phyloP scores from a whole-genome alignment of 805 yeast species.

The Danielia reshetovae region DNA sequence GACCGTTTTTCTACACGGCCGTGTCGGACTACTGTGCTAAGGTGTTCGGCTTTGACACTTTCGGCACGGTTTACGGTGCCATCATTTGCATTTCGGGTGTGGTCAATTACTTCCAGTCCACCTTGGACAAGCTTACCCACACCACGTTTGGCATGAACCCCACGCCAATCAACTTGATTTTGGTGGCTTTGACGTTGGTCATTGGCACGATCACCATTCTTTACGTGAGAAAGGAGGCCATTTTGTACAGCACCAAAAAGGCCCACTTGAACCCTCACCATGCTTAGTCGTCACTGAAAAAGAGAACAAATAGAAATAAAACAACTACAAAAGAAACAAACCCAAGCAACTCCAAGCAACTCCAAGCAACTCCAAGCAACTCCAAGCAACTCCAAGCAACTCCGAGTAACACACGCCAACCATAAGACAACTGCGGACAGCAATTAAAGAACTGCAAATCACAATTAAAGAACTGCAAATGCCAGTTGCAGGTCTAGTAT shows the following conservation, averaged over 20 bases:
- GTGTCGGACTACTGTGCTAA: constrained; percentile 58
- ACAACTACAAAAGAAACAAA: too few relatives aligned
- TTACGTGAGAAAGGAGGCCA: constrained; percentile 28
- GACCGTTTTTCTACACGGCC: constrained; percentile 59
- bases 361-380: too few relatives aligned
- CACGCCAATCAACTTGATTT: constrained; percentile 42
- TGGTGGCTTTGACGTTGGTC: constrained; percentile 37
- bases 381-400: too few relatives aligned
- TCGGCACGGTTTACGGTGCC: constrained; percentile 57
- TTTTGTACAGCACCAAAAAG: constrained; percentile 3
- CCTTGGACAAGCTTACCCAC: constrained; percentile 48
- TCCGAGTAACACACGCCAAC: too few relatives aligned
- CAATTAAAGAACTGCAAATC: too few relatives aligned
- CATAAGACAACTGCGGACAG: not conserved
- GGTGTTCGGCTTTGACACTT: constrained; percentile 59
- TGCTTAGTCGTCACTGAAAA: not conserved
- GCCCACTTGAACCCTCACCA: constrained; percentile 2
- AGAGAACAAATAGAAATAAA: too few relatives aligned
- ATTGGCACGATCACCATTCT: constrained; percentile 40
- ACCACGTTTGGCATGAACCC: constrained; percentile 53
- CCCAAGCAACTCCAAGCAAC: too few relatives aligned
- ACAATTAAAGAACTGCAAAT: too few relatives aligned
- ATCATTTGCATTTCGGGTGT: constrained; percentile 52
- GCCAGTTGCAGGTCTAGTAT: not conserved
- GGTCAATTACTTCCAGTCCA: constrained; percentile 45